These are phyloP conservation scores for Puccinia novopanici DNA, from an alignment of 1,284 basidiomycete species.

Conservation along the genomic window DNA sequence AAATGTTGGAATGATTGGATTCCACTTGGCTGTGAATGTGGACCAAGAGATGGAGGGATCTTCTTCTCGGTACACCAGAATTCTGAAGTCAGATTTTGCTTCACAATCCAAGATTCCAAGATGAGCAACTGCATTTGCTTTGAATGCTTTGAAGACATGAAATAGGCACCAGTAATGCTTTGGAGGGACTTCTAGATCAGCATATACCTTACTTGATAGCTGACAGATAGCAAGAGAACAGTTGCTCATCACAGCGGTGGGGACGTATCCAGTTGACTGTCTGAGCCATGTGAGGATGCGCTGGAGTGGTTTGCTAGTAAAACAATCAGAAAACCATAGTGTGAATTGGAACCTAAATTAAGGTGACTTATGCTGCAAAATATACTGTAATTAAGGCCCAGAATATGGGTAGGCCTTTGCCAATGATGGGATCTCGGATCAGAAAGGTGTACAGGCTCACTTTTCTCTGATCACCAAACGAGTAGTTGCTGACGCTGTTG, in stretches of 20 bases:
- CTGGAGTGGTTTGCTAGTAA: background rate
- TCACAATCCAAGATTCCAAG: background rate
- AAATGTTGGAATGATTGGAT: too few relatives aligned
- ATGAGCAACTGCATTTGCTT: background rate
- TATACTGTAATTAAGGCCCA: conserved; percentile 2
- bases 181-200: background rate
- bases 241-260: background rate
- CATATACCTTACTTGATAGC: background rate
- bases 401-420: background rate
- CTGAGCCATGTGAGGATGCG: too few relatives aligned
- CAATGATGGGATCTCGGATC: background rate
- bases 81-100: too few relatives aligned
- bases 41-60: too few relatives aligned
- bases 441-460: background rate
- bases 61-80: too few relatives aligned
- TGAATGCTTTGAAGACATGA: background rate
- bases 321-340: background rate
- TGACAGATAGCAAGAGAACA: background rate
- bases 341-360: background rate
- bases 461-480: background rate
- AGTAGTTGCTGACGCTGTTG: background rate
- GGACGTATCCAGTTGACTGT: background rate
- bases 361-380: background rate
- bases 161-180: background rate
- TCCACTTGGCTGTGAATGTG: too few relatives aligned